Percentiles rank a stretch among this genome's conserved stretches.
These are phyloP conservation scores for Mycena galopus DNA, from an alignment of 768 basidiomycete species.

Conservation along the genomic window DNA sequence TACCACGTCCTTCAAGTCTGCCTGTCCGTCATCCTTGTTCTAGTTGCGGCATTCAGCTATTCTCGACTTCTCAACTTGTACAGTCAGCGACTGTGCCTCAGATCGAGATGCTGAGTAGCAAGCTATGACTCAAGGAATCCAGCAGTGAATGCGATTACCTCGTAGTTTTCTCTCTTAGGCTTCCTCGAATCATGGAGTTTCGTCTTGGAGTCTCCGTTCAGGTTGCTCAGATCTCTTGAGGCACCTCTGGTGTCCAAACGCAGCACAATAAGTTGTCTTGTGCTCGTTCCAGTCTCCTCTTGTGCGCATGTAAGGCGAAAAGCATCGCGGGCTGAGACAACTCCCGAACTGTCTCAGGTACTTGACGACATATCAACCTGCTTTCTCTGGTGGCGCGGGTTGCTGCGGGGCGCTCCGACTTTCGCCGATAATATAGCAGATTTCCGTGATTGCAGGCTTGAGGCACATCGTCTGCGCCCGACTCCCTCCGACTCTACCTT, in stretches of 20 bases:
- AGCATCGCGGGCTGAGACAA: background rate
- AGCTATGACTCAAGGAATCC: background rate
- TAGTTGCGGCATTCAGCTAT: no score
- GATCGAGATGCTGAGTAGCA: background rate
- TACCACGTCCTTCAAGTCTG: no score
- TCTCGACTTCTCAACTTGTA: no score
- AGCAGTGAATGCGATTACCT: background rate
- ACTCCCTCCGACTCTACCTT: slow-evolving; percentile 16
- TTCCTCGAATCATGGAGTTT: background rate
- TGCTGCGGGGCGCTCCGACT: background rate
- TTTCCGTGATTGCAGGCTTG: background rate
- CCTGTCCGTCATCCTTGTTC: no score
- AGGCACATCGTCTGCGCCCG: background rate
- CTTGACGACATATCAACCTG: background rate
- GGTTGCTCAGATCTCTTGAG: background rate
- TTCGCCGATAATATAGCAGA: slow-evolving; percentile 12
- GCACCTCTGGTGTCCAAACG: background rate
- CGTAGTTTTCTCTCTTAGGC: background rate
- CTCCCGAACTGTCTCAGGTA: background rate
- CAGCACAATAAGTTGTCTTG: background rate
- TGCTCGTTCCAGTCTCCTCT: background rate
- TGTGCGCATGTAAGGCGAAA: background rate
- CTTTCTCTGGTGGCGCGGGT: background rate
- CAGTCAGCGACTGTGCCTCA: background rate
- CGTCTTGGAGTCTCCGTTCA: background rate